Base-by-base conservation (phyloP, 140 eudicot genomes). In the Ambrosia hybrid region DNA sequence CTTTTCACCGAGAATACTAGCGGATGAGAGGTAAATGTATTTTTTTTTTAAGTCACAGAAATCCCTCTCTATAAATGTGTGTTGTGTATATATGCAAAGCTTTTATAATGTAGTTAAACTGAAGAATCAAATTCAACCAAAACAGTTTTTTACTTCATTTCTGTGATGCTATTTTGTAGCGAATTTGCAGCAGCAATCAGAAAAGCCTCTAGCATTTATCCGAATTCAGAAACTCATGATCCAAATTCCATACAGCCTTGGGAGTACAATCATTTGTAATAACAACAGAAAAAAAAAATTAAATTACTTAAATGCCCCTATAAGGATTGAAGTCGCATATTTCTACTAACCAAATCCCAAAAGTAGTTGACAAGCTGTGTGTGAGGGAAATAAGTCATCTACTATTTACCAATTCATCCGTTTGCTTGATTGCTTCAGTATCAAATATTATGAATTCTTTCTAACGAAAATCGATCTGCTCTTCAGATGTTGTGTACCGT, bases 401-500 rank as follows among this genome's bases (percentile, higher is more conserved):
- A 43, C 60, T 52, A 77, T 77, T 36, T 78, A 78, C 82, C 62
- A 3, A 36, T 36, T 52, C 65, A 9, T 34, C 2, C 0, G 2
- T 30, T 30, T 30, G 34, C 34, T 39, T 45, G 55, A 57, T 30
- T 59, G 64, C 69, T 51, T 45, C 56, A 11, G n/a, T 41, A 13
- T 45, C 48, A 9, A 51, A 14, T 9, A 57, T 70, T 58, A 80
- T 36, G 16, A 75, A 4, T 39, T 69, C 78, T 67, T 84, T 58
- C 51, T 72, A 61, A 85, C 59, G 17, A 72, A 78, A 55, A 77
- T 36, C 1, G 87, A 66, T 68, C 73, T 70, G 61, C 68, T 85
- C 78, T 83, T 81, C 57, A 85, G 68, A 76, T 95, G 81, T 71
- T 80, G 95, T 15, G 43, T 80, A 60, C 91, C 97, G 77, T 95